phyloP scores from a whole-genome alignment of 345 rosid species.

The Linum trigynum region DNA sequence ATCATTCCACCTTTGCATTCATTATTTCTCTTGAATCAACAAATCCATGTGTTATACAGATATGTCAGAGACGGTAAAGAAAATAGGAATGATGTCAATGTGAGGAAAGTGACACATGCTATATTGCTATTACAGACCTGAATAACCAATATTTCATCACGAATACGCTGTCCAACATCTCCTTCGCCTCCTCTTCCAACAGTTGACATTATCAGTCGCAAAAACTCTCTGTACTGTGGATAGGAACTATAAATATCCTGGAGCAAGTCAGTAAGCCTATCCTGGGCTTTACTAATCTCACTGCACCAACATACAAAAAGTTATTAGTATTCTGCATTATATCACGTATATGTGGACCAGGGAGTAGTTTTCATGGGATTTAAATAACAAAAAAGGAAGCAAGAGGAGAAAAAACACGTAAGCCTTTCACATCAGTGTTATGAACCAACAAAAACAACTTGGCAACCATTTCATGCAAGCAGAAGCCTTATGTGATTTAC shows the following conservation, averaged over 20 bases:
- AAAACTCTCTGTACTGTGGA: conserved; percentile 65
- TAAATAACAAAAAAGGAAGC: not conserved
- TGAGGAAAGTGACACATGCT: conserved; percentile 13
- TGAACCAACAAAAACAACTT: not conserved
- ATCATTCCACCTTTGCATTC: conserved; percentile 96
- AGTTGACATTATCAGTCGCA: conserved; percentile 84
- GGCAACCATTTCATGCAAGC: not conserved
- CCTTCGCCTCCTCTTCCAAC: conserved; percentile 99
- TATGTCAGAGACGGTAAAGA: conserved; percentile 6
- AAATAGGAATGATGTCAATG: conserved; percentile 8
- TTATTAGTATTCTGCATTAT: conserved; percentile 2
- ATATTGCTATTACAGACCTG: conserved; percentile 69
- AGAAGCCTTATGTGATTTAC: conserved; percentile 24
- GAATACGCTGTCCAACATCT: conserved; percentile 98
- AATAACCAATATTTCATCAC: conserved; percentile 92
- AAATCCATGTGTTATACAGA: conserved; percentile 4
- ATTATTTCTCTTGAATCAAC: conserved; percentile 64
- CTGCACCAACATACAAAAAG: conserved; percentile 32
- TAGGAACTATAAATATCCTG: conserved; percentile 45
- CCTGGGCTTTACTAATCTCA: conserved; percentile 95
- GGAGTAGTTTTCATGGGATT: not conserved
- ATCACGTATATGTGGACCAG: not conserved
- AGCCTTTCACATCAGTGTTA: not conserved
- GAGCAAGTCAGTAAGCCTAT: conserved; percentile 77
- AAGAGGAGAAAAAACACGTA: not conserved